Evolutionary conservation across 345 rosid species (phyloP).

Genomic region (Dipteronia sinensis): DNA sequence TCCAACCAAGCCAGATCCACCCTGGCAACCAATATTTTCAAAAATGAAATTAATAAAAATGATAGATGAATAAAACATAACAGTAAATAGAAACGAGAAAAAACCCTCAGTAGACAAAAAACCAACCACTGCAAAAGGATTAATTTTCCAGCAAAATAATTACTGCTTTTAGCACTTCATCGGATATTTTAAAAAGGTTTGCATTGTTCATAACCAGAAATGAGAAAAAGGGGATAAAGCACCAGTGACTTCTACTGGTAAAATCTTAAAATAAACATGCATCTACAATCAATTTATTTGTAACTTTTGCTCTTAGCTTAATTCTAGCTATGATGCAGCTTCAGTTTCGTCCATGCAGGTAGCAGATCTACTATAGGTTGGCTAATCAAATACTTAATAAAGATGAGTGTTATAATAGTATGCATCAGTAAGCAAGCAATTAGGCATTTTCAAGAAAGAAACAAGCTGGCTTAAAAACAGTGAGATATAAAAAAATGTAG

Average conservation of each 20-base stretch:
- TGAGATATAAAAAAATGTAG: neutral
- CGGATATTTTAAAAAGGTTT: too few species aligned
- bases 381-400: neutral
- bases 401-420: neutral
- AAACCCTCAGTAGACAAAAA: too few species aligned
- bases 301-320: neutral
- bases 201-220: too few species aligned
- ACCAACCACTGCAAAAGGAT: too few species aligned
- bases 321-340: constrained; percentile 2
- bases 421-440: neutral
- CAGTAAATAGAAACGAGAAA: too few species aligned
- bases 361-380: neutral
- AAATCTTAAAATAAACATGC: constrained; percentile 3
- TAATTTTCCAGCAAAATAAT: too few species aligned
- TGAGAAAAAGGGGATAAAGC: too few species aligned
- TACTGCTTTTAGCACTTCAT: too few species aligned
- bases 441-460: constrained; percentile 1
- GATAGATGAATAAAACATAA: too few species aligned
- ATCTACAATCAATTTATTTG: constrained; percentile 3
- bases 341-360: neutral
- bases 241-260: neutral
- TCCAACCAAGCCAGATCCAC: too few species aligned
- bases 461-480: neutral
- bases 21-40: too few species aligned
- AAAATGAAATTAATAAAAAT: too few species aligned